phyloP scores from a whole-genome alignment of 2,329 filamentous ascomycete genomes.

The Canariomyces notabilis region DNA sequence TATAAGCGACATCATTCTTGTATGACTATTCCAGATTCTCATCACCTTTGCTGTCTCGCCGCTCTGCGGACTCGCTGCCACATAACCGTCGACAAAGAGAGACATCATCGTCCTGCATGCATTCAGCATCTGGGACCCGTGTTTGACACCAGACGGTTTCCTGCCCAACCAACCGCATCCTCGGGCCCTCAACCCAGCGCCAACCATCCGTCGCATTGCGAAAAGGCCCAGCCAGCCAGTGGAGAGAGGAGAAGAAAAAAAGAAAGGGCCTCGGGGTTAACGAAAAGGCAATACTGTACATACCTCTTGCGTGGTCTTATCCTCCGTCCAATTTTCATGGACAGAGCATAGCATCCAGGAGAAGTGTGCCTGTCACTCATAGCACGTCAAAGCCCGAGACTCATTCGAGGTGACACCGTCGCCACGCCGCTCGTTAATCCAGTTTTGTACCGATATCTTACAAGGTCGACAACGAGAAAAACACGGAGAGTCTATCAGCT shows the following conservation, averaged over 20 bases:
- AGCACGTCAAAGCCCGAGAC: conserved; percentile 4
- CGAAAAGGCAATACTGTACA: background rate
- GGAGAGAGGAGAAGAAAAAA: conserved; percentile 5
- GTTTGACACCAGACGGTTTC: conserved; percentile 10
- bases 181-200: conserved; percentile 5
- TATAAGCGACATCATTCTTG: conserved; percentile 19
- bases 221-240: conserved; percentile 2
- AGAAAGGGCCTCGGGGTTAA: too few species aligned
- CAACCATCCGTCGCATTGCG: conserved; percentile 1
- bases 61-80: conserved; percentile 5
- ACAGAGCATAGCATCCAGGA: conserved; percentile 17
- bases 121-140: conserved; percentile 12
- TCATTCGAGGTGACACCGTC: conserved; percentile 15
- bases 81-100: conserved; percentile 6
- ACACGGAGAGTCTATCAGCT: conserved; percentile 17
- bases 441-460: conserved; percentile 6
- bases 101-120: conserved; percentile 12
- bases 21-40: conserved; percentile 18
- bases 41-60: conserved; percentile 4
- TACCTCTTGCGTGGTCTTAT: background rate
- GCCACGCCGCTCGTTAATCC: conserved; percentile 20
- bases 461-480: conserved; percentile 5
- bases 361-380: conserved; percentile 18
- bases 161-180: conserved; percentile 11
- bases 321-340: conserved; percentile 10